phyloP scores from a whole-genome alignment of 495 filamentous ascomycete species.

The Lentithecium fluviatile region DNA sequence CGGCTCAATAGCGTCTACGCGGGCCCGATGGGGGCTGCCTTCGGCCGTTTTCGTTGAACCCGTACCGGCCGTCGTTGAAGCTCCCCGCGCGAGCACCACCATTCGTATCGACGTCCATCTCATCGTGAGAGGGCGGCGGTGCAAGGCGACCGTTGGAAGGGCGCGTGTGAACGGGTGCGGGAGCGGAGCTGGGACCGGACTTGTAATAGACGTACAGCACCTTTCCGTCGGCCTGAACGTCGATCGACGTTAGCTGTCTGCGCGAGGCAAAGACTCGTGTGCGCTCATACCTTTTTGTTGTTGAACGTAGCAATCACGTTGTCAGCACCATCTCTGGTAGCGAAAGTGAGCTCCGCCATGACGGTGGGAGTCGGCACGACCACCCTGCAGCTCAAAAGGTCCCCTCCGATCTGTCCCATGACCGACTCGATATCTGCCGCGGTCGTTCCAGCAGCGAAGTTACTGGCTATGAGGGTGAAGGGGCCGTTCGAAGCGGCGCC shows the following conservation, averaged over 20 bases:
- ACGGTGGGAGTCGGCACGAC: constrained; percentile 70
- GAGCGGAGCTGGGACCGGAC: constrained; percentile 12
- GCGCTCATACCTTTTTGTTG: constrained; percentile 66
- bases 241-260: no score
- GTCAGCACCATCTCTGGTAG: constrained; percentile 73
- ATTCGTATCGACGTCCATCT: constrained; percentile 43
- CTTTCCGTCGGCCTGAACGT: constrained; percentile 75
- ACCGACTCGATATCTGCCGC: constrained; percentile 91
- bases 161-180: constrained; percentile 7
- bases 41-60: constrained; percentile 28
- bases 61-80: constrained; percentile 39
- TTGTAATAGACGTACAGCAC: constrained; percentile 75
- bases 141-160: background rate
- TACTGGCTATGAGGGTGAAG: constrained; percentile 78
- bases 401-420: constrained; percentile 68
- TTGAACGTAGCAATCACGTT: constrained; percentile 80
- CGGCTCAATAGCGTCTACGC: constrained; percentile 13
- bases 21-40: constrained; percentile 11
- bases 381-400: constrained; percentile 68
- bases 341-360: constrained; percentile 81
- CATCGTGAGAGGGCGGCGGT: constrained; percentile 17
- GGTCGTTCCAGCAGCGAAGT: constrained; percentile 91
- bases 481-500: constrained; percentile 67
- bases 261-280: background rate
- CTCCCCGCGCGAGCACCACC: constrained; percentile 17